Evolutionary conservation across 2,329 filamentous ascomycete species (phyloP), one percentile per base, ranked within the genome.

Genomic region (Apiospora aurea): DNA sequence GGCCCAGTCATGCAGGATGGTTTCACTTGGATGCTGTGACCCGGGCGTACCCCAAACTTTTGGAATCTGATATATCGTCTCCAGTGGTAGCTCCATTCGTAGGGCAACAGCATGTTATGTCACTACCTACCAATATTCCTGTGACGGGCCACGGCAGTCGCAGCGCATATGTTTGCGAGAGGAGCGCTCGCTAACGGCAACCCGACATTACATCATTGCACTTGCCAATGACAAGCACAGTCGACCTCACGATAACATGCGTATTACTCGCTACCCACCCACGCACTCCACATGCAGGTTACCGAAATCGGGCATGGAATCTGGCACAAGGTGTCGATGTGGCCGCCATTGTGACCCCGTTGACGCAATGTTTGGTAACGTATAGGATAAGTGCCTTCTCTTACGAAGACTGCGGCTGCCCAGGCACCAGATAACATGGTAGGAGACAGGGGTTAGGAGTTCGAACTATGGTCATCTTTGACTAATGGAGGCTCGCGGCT

Each of bases 271-370:
- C 41, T 41, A 64, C 69, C 71, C 73, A 72, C 72, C 72, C 72
- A 75, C 73, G 71, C 73, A 76, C 76, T 75, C 76, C 76, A 76
- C 71, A 76, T 77, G 75, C 74, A 74, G 64, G 71, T 69, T 74
- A 73, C 76, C 76, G 76, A 74, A 75, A 75, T 76, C 76, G 76
- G 76, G 71, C 53, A n/a, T 46, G 53, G 18, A 64, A 64, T 64
- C 57, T 64, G 18, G 34, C 34, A 41, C 18, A n/a, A n/a, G 26
- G 34, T 49, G 44, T 49, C 49, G 67, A 18, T 49, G 21, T 44
- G 47, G 67, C 67, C 44, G 24, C 57, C 41, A 57, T 24, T 70
- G 75, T 74, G 74, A 64, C 61, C 70, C 70, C 70, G 61, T 68
- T 71, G 71, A 69, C 57, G 69, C 71, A 43, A 70, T 70, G 24